Evolutionary conservation across 257 asterid species (phyloP).

Genomic region (Eucommia ulmoides): DNA sequence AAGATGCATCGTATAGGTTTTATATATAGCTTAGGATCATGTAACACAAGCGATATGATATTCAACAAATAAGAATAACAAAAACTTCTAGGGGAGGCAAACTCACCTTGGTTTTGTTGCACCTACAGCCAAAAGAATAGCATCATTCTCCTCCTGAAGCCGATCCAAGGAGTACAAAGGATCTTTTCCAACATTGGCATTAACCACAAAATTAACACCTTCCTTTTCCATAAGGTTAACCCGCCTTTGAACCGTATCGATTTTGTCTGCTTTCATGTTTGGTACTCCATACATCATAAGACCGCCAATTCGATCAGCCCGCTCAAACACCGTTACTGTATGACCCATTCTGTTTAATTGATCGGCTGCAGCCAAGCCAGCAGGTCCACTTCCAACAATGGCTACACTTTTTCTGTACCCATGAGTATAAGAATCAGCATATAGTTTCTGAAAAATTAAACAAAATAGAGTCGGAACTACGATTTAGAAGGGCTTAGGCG

Average conservation of each 20-base stretch:
- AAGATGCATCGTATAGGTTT: too few species aligned
- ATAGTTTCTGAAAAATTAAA: too few species aligned
- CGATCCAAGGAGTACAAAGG: conserved; percentile 51
- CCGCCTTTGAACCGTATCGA: conserved; percentile 77
- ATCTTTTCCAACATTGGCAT: conserved; percentile 81
- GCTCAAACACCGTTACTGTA: conserved; percentile 82
- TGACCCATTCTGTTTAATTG: conserved; percentile 89
- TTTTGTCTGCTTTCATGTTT: conserved; percentile 93
- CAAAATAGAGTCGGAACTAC: too few species aligned
- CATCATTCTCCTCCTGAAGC: conserved; percentile 68
- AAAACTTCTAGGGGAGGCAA: too few species aligned
- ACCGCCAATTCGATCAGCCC: conserved; percentile 96
- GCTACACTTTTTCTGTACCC: conserved; percentile 73
- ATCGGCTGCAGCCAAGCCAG: conserved; percentile 99
- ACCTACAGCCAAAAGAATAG: conserved; percentile 92
- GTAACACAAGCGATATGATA: too few species aligned
- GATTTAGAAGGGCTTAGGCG: too few species aligned
- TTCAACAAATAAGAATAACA: too few species aligned
- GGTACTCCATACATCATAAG: conserved; percentile 99
- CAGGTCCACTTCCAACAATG: conserved; percentile 92
- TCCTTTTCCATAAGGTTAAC: conserved; percentile 89
- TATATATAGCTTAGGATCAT: too few species aligned
- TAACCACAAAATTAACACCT: conserved; percentile 80
- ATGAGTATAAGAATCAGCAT: too few species aligned
- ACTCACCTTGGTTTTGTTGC: conserved; percentile 88